Percentiles rank a stretch among this genome's conserved stretches.
phyloP scores from a whole-genome alignment of 2,329 filamentous ascomycete genomes.

The Arthrobotrys musiformis region DNA sequence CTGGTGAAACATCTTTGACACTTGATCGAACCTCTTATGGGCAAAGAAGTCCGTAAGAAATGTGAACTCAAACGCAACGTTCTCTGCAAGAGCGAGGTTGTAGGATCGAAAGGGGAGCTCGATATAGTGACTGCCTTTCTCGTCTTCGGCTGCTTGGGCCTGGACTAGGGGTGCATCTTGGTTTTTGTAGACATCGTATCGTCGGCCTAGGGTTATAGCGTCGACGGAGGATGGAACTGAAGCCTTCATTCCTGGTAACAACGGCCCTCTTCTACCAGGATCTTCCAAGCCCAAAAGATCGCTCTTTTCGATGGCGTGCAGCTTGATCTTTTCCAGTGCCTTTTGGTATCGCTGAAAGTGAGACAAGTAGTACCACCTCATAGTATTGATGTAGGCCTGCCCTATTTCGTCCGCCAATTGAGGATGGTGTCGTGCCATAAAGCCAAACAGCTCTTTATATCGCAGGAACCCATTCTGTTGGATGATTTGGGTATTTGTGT shows the following conservation, averaged over 20 bases:
- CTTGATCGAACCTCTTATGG: conserved; percentile 77
- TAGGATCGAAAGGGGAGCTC: conserved; percentile 93
- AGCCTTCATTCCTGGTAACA: conserved; percentile 39
- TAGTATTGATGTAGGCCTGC: conserved; percentile 95
- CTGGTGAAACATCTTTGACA: conserved; percentile 84
- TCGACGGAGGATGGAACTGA: conserved; percentile 45
- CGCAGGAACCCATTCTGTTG: conserved; percentile 90
- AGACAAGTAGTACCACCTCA: conserved; percentile 96
- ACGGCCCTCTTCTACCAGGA: conserved; percentile 70
- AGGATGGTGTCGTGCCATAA: conserved; percentile 82
- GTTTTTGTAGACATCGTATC: conserved; percentile 82
- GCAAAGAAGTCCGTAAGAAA: conserved; percentile 92
- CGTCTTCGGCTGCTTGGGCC: conserved; percentile 90
- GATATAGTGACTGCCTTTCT: conserved; percentile 83
- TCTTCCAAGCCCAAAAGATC: conserved; percentile 86
- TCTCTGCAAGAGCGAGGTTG: conserved; percentile 92
- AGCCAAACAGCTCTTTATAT: conserved; percentile 88
- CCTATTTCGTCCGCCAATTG: conserved; percentile 89
- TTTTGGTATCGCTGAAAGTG: conserved; percentile 90
- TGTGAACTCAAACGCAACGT: conserved; percentile 92
- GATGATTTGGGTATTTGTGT: conserved; percentile 96
- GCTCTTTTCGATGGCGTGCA: conserved; percentile 83
- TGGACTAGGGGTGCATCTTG: conserved; percentile 80
- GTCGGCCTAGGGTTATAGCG: conserved; percentile 93
- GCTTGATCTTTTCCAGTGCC: conserved; percentile 82